These are phyloP conservation scores for Hevea brasiliensis DNA, from an alignment of 345 rosid genomes.

Conservation along the genomic window DNA sequence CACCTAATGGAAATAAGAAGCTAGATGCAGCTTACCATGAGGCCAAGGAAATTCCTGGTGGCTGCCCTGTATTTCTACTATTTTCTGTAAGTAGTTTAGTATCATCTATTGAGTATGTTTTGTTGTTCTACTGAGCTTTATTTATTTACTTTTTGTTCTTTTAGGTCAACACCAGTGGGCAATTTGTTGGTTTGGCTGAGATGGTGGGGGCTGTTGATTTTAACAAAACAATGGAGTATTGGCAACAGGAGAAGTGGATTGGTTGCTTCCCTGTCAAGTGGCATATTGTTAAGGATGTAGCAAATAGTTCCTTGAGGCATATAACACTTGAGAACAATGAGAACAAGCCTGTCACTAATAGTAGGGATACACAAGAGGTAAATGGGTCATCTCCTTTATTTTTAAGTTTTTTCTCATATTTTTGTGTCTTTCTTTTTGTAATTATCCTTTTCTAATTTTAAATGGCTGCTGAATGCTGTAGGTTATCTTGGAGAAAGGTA, in stretches of 20 bases:
- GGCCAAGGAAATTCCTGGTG: slow-evolving; percentile 48
- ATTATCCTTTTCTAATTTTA: neutral
- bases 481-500: slow-evolving; percentile 29
- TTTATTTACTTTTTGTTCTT: slow-evolving; percentile 11
- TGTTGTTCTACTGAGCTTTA: slow-evolving; percentile 1
- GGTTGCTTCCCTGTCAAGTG: slow-evolving; percentile 82
- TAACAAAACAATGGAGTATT: slow-evolving; percentile 60
- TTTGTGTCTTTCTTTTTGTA: neutral
- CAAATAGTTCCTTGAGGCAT: slow-evolving; percentile 67
- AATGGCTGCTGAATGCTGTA: neutral
- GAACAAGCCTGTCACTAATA: slow-evolving; percentile 80
- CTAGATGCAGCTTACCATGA: slow-evolving; percentile 60
- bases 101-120: neutral
- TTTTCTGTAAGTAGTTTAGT: slow-evolving; percentile 57
- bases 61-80: slow-evolving; percentile 65
- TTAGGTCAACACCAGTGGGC: slow-evolving; percentile 87
- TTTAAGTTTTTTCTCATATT: neutral
- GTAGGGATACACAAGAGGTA: slow-evolving; percentile 90
- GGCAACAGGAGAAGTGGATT: slow-evolving; percentile 88
- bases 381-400: neutral
- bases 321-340: slow-evolving; percentile 64
- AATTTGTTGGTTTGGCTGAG: slow-evolving; percentile 82
- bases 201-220: slow-evolving; percentile 76
- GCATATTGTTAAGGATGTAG: slow-evolving; percentile 78
- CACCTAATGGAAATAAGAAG: slow-evolving; percentile 73